phyloP scores from a whole-genome alignment of 345 rosid genomes.

The Citrus reticulata region DNA sequence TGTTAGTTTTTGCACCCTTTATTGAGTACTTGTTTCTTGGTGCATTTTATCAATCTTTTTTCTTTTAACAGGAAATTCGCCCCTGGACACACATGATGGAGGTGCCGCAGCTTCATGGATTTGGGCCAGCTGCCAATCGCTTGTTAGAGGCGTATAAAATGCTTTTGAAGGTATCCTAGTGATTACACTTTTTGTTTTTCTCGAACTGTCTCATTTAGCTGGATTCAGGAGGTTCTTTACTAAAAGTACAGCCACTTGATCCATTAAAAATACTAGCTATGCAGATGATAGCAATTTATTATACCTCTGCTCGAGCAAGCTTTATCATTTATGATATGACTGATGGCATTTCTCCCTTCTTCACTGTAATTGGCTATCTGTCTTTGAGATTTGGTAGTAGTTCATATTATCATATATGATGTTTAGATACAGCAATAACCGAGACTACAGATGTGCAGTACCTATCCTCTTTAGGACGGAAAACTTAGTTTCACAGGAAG shows the following conservation, averaged over 20 bases:
- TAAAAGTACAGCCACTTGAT: not conserved
- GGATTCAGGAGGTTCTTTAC: not conserved
- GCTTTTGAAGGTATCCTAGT: conserved; percentile 74
- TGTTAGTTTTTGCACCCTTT: not conserved
- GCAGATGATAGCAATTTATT: not conserved
- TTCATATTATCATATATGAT: not conserved
- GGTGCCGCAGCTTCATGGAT: conserved; percentile 98
- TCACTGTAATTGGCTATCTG: not conserved
- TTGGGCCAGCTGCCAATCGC: conserved; percentile 97
- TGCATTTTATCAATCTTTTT: conserved; percentile 4
- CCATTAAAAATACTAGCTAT: not conserved
- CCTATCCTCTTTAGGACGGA: not conserved
- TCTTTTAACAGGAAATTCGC: conserved; percentile 63
- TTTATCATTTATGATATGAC: not conserved
- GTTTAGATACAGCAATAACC: not conserved
- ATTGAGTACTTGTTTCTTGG: not conserved
- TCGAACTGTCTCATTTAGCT: not conserved
- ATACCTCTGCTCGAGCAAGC: not conserved
- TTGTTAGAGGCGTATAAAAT: conserved; percentile 96
- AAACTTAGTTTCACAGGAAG: not conserved
- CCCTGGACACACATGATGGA: conserved; percentile 99
- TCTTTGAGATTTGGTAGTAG: not conserved
- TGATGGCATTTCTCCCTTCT: not conserved
- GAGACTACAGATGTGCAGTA: not conserved
- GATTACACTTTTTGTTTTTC: not conserved